phyloP scores from a whole-genome alignment of 2,329 filamentous ascomycete species.

The Venturia oleaginea region DNA sequence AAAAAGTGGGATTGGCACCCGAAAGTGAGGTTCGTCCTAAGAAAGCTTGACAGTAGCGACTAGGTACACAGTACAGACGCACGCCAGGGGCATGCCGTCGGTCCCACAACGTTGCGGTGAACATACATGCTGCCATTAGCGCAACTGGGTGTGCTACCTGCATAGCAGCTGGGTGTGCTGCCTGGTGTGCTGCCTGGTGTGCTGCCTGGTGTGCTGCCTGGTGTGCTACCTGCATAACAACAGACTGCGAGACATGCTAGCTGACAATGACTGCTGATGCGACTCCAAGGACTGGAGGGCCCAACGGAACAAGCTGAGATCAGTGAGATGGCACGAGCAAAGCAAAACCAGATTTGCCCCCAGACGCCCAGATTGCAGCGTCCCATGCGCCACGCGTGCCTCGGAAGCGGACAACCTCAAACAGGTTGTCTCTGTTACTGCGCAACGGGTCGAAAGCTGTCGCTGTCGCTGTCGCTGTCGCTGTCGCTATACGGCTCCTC shows the following conservation, averaged over 20 bases:
- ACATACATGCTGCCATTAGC: too few relatives aligned
- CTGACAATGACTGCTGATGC: too few relatives aligned
- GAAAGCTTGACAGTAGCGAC: background rate
- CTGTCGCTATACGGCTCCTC: background rate
- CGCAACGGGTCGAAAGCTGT: background rate
- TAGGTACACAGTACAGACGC: background rate
- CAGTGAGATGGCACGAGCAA: background rate
- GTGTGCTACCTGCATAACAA: too few relatives aligned
- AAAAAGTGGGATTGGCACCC: background rate
- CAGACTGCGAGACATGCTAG: too few relatives aligned
- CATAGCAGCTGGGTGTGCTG: background rate
- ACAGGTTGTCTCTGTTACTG: background rate
- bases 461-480: background rate
- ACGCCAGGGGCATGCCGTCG: background rate
- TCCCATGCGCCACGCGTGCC: background rate
- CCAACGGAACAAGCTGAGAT: too few relatives aligned
- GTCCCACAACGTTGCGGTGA: background rate
- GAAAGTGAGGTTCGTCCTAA: background rate
- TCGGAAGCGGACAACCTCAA: slow-evolving; percentile 1
- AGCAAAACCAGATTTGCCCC: background rate
- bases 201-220: too few relatives aligned
- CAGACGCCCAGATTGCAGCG: background rate
- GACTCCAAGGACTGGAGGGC: too few relatives aligned
- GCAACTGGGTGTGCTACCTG: background rate
- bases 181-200: too few relatives aligned